Evolutionary conservation across 192 early-diverging fungal species (phyloP), one percentile per base, ranked within the genome.

Genomic region (Fimicolochytrium jonesii): DNA sequence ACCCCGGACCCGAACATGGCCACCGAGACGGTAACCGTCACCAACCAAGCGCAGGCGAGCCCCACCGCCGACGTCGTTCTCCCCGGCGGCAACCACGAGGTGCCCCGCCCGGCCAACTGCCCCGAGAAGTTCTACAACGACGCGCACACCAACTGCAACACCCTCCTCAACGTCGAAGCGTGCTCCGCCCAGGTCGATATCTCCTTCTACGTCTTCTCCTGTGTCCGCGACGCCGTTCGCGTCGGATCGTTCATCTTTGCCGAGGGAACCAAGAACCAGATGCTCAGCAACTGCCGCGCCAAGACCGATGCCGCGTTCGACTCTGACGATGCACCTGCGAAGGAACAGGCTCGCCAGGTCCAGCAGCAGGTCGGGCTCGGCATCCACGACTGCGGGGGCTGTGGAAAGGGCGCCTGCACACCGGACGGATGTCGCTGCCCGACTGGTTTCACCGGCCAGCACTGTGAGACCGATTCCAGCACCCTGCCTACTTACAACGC

Each of bases 241-340:
- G 34, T 48, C 22, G 60, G 60, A 15, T 51, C 60, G n/a, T 62
- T 51, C 60, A 50, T 62, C 47, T 62, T 62, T 36, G 28, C 60
- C 7, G 60, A 62, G 17, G 6, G 22, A 0, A 25, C 31, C 28
- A 62, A 62, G 39, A n/a, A 48, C 2, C 20, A 51, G 18, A 49
- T 62, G 60, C 30, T 62, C 6, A 36, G 32, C 47, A 51, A 49
- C 39, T 62, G 60, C 48, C 60, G 48, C 49, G 60, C 60, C 31
- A 51, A 51, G 23, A 30, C 34, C 43, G 29, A 62, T n/a, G 60
- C 47, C 1, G 30, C 26, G 32, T 23, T 28, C 29, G 7, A 34
- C 18, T 31, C 33, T 7, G 46, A 34, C n/a, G 44, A 46, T 18
- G 34, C 37, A 5, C 33, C 30, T 15, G n/a, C 30, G 5, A 23